Evolutionary conservation across 1,139 yeast species (phyloP), one percentile per base, ranked within the genome.

Genomic region (Martiniozyma asiatica): DNA sequence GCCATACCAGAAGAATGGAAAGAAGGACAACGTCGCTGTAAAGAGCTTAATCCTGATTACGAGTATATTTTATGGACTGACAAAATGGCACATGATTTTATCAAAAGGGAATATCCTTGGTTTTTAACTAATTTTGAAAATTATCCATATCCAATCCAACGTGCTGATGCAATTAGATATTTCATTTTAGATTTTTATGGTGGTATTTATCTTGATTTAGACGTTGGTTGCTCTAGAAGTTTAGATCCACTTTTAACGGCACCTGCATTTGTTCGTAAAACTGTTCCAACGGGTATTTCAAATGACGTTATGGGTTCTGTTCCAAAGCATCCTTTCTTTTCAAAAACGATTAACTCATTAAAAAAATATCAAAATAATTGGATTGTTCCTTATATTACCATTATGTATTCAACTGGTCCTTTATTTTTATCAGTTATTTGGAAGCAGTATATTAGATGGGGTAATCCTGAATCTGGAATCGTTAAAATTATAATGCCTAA

Each of bases 351-450:
- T 41, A 75, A 75, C 39, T 68, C 67, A 33, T 62, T 85, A 38
- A 56, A 72, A 40, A 62, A 55, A 31, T 84, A 79, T 54, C 66
- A 78, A 45, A 62, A 65, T 36, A 76, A 78, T 51, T 81, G 89
- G 82, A 54, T 75, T 26, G 72, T 82, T 16, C 94, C 96, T 11
- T 85, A 85, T 56, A 62, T 85, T 37, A 85, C 96, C 23, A 84
- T 85, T 52, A 85, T 85, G 95, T 80, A 73, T 48, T 75, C 93
- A 11, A 87, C 97, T 1, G 97, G 97, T 4, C 96, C 97, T 1
- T 58, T 85, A 37, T 84, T 82, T 50, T 62, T 85, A 27, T 77
- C 92, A 10, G 87, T 82, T 26, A 65, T 85, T 43, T 80, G 94
- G 89, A 78, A 81, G 53, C 84, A 77, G 45, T 85, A 80, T 56